Evolutionary conservation across 257 asterid genomes (phyloP).

Genomic region (Solanum gandarillasii): DNA sequence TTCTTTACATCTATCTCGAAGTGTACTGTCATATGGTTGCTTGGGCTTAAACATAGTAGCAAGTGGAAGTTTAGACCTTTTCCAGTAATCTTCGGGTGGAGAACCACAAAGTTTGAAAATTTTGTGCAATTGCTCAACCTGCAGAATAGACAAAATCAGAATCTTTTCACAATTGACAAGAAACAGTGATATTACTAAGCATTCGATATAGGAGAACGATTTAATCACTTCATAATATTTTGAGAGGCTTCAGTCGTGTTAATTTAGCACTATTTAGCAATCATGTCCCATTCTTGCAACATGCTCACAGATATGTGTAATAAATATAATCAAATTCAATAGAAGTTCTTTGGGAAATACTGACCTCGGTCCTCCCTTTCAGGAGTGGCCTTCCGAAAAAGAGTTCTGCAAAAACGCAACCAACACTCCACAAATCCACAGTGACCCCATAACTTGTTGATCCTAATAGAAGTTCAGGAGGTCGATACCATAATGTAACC

Average conservation of each 20-base stretch:
- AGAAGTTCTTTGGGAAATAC: background rate
- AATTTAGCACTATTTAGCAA: background rate
- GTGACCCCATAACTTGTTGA: constrained; percentile 65
- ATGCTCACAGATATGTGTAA: background rate
- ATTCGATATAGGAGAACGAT: background rate
- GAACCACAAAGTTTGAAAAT: constrained; percentile 84
- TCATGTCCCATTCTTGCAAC: background rate
- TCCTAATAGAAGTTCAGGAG: constrained; percentile 91
- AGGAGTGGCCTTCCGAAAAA: constrained; percentile 79
- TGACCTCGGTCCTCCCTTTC: constrained; percentile 92
- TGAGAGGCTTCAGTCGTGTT: background rate
- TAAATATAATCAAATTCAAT: background rate
- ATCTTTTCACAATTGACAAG: background rate
- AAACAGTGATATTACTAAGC: background rate
- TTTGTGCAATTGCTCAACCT: constrained; percentile 95
- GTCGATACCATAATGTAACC: constrained; percentile 95
- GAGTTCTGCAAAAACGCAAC: constrained; percentile 91
- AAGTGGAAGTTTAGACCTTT: constrained; percentile 54
- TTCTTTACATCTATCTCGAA: constrained; percentile 73
- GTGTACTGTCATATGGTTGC: constrained; percentile 64
- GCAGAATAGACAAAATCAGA: background rate
- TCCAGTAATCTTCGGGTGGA: constrained; percentile 83
- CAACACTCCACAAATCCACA: constrained; percentile 89
- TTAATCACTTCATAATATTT: background rate
- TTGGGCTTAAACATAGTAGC: constrained; percentile 88